A percentile compares a stretch with the other conserved stretches of the same genome.
Conservation (phyloP, 176 grass and related monocot species). For the Oryza meridionalis region DNA sequence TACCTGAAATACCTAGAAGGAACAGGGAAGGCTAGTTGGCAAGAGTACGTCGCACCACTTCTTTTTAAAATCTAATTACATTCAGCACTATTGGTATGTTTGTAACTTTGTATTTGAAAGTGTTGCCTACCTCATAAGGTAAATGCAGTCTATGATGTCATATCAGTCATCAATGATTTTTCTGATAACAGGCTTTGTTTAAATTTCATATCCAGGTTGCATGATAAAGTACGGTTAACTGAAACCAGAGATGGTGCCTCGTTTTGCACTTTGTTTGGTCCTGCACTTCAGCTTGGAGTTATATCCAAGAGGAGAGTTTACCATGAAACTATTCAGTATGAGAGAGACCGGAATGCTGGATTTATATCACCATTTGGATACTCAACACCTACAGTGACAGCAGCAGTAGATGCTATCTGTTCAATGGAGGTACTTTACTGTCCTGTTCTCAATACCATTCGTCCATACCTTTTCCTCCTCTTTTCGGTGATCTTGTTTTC, state of each 20-base stretch:
- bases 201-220: conserved; percentile 65
- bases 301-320: conserved; percentile 89
- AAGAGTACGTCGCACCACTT: conserved; percentile 66
- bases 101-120: conserved; percentile 11
- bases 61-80: conserved; percentile 21
- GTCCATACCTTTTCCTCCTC: neutral
- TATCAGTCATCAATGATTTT: conserved; percentile 18
- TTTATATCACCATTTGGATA: conserved; percentile 99
- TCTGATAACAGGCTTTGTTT: conserved; percentile 13
- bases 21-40: conserved; percentile 82
- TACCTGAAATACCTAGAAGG: conserved; percentile 93
- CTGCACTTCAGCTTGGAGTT: conserved; percentile 79
- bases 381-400: conserved; percentile 81
- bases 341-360: conserved; percentile 94
- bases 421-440: conserved; percentile 73
- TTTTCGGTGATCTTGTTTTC: conserved; percentile 27
- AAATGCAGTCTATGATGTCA: conserved; percentile 12
- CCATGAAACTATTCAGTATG: conserved; percentile 84
- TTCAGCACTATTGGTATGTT: conserved; percentile 12
- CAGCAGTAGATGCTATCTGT: conserved; percentile 73
- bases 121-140: neutral
- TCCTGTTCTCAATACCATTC: conserved; percentile 7
- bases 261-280: conserved; percentile 71
- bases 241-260: conserved; percentile 81
- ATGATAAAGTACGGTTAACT: conserved; percentile 75